These are phyloP conservation scores for Cyberlindnera euphorbiiphila DNA, from an alignment of 805 yeast genomes.

Conservation along the genomic window DNA sequence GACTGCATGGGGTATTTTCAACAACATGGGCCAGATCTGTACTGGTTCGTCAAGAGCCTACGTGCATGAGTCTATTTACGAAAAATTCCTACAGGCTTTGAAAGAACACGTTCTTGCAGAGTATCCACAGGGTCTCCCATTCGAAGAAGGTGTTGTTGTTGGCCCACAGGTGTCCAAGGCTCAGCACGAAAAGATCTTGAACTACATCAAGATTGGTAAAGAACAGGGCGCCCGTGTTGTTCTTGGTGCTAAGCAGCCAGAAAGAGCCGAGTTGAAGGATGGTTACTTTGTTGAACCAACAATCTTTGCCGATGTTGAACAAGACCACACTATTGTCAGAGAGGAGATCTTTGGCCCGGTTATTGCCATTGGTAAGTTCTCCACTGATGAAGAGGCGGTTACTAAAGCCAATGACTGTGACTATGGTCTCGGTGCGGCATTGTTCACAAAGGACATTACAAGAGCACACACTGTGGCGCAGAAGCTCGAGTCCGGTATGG, in stretches of 20 bases:
- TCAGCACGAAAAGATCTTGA: slow-evolving; percentile 44
- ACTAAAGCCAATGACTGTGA: slow-evolving; percentile 39
- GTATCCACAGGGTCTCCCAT: slow-evolving; percentile 43
- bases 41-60: slow-evolving; percentile 60
- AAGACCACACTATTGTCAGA: slow-evolving; percentile 37
- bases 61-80: slow-evolving; percentile 52
- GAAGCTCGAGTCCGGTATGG: slow-evolving; percentile 44
- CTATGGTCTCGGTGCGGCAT: slow-evolving; percentile 46
- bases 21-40: slow-evolving; percentile 62
- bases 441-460: slow-evolving; percentile 37
- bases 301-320: slow-evolving; percentile 41
- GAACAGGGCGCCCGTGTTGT: slow-evolving; percentile 50
- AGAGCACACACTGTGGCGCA: slow-evolving; percentile 38
- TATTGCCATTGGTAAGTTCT: slow-evolving; percentile 39
- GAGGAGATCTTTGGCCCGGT: slow-evolving; percentile 57
- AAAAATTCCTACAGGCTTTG: slow-evolving; percentile 42
- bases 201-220: slow-evolving; percentile 45
- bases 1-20: slow-evolving; percentile 53
- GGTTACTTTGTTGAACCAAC: slow-evolving; percentile 45
- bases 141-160: slow-evolving; percentile 37
- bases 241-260: slow-evolving; percentile 40
- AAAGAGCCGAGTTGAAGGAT: slow-evolving; percentile 22
- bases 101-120: slow-evolving; percentile 32
- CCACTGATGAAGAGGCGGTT: slow-evolving; percentile 41
- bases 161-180: slow-evolving; percentile 55